These are phyloP conservation scores for Fallopia convolvulus DNA, from an alignment of 148 eudicot species.

Conservation along the genomic window DNA sequence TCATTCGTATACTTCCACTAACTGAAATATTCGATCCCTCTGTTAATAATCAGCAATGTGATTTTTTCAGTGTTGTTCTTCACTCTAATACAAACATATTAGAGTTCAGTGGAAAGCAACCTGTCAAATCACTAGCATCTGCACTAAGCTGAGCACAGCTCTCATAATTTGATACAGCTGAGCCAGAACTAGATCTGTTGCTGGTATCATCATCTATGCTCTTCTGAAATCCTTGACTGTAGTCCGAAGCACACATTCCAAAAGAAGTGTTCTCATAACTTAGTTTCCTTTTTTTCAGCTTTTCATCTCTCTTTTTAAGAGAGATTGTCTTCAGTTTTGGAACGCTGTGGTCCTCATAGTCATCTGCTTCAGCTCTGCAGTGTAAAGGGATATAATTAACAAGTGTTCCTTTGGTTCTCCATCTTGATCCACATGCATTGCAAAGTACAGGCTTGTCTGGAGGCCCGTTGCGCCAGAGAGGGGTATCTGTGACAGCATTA, in stretches of 20 bases:
- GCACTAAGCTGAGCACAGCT: conserved; percentile 78
- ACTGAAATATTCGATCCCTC: neutral
- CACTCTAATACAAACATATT: neutral
- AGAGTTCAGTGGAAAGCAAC: conserved; percentile 25
- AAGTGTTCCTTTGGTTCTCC: conserved; percentile 98
- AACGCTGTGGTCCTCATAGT: conserved; percentile 54
- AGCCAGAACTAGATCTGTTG: conserved; percentile 96
- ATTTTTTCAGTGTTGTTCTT: neutral
- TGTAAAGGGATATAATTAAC: conserved; percentile 89
- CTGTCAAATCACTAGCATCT: conserved; percentile 91
- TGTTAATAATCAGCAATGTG: neutral
- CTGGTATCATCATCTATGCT: conserved; percentile 77
- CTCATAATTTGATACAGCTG: conserved; percentile 87
- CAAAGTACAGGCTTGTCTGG: conserved; percentile 98
- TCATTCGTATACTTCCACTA: neutral
- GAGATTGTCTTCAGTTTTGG: conserved; percentile 48
- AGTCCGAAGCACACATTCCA: conserved; percentile 28
- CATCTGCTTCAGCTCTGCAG: conserved; percentile 68
- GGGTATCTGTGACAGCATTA: conserved; percentile 59
- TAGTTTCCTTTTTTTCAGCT: conserved; percentile 60
- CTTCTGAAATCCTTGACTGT: conserved; percentile 41
- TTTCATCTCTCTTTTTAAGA: conserved; percentile 60
- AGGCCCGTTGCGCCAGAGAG: conserved; percentile 99
- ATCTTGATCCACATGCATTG: conserved; percentile 97
- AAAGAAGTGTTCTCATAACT: conserved; percentile 31